These are phyloP conservation scores for Krasilnikovozyma curviuscula DNA, from an alignment of 768 basidiomycete species.

Conservation along the genomic window DNA sequence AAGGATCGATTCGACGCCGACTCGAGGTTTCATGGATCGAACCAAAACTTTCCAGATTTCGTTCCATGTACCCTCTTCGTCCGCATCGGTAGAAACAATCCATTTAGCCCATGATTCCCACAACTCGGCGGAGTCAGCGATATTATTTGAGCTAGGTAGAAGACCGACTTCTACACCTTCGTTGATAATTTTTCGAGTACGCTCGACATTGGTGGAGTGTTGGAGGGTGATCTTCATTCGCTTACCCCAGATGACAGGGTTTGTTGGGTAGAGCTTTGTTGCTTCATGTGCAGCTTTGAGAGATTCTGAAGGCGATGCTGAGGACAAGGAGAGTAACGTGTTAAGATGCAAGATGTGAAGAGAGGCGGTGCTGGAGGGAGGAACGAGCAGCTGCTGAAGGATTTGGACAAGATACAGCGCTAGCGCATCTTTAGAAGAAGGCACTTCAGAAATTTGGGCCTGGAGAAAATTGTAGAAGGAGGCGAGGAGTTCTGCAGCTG, in stretches of 20 bases:
- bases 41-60: constrained; percentile 1
- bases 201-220: too few species aligned
- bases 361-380: constrained; percentile 2
- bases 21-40: neutral
- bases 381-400: constrained; percentile 3
- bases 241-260: constrained; percentile 1
- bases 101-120: neutral
- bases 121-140: constrained; percentile 2
- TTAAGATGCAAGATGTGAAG: constrained; percentile 5
- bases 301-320: neutral
- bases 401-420: constrained; percentile 2
- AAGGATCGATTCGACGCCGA: neutral
- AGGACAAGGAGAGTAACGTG: neutral
- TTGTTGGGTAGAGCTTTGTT: constrained; percentile 3
- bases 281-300: constrained; percentile 3
- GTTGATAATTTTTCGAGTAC: too few species aligned
- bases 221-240: too few species aligned
- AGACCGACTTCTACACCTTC: too few species aligned
- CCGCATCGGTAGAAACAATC: neutral
- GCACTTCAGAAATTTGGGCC: neutral
- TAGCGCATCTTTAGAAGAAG: neutral
- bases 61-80: constrained; percentile 5
- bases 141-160: too few species aligned
- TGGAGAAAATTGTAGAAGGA: constrained; percentile 1
- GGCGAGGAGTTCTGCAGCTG: too few species aligned